phyloP scores from a whole-genome alignment of 2,329 filamentous ascomycete species.

The Fusarium algeriense region DNA sequence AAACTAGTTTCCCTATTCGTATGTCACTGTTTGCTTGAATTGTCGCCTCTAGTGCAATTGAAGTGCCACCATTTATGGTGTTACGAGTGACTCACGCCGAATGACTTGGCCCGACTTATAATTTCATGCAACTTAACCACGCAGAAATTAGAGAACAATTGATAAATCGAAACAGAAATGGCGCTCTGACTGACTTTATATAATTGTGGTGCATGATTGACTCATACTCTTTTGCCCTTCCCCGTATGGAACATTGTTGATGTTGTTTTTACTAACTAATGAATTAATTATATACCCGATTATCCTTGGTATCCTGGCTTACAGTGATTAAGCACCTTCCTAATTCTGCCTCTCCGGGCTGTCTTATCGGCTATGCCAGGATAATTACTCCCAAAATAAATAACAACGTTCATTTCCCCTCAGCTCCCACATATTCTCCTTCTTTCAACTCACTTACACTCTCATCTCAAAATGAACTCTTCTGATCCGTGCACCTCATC shows the following conservation, averaged over 20 bases:
- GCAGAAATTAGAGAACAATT: background rate
- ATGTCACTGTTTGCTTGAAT: constrained; percentile 3
- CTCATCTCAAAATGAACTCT: constrained; percentile 40
- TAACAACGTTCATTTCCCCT: background rate
- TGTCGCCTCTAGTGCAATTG: constrained; percentile 4
- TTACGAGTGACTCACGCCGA: constrained; percentile 45
- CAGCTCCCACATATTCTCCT: background rate
- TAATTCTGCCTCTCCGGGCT: constrained; percentile 4
- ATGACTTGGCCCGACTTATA: constrained; percentile 27
- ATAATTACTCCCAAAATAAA: constrained; percentile 1
- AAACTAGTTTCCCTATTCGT: background rate
- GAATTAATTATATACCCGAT: background rate
- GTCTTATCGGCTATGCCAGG: background rate
- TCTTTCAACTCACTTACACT: background rate
- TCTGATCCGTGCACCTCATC: constrained; percentile 38
- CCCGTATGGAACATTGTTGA: background rate
- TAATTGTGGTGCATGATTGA: constrained; percentile 3
- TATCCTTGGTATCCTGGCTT: background rate
- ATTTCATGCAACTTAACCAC: background rate
- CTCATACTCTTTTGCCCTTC: background rate
- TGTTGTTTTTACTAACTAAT: background rate
- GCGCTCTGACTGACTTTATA: constrained; percentile 16
- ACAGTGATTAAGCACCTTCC: constrained; percentile 35
- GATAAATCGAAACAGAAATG: background rate
- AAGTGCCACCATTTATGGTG: constrained; percentile 1